Conservation (phyloP, 108 stramenopile species). For the Nitzschia sp. region DNA sequence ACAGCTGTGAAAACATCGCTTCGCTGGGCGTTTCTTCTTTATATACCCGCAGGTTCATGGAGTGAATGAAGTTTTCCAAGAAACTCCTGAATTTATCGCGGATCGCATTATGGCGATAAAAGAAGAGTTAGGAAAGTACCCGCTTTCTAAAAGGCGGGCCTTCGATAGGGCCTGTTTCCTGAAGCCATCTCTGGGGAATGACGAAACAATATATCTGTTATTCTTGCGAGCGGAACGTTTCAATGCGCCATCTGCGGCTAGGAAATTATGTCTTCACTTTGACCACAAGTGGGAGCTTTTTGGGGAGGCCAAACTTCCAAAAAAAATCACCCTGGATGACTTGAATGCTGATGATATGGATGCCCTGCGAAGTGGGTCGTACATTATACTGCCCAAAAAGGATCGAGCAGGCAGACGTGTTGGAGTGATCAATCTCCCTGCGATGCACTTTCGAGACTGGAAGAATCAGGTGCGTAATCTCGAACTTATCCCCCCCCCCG, state of each 20-base stretch:
- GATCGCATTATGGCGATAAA: background rate
- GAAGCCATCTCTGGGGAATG: background rate
- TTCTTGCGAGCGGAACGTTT: slow-evolving; percentile 46
- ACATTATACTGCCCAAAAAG: slow-evolving; percentile 1
- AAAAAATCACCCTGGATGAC: slow-evolving; percentile 36
- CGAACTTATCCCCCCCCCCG: no score
- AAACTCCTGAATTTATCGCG: slow-evolving; percentile 6
- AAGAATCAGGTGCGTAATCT: slow-evolving; percentile 11
- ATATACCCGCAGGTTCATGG: background rate
- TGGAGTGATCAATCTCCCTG: background rate
- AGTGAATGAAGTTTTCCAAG: slow-evolving; percentile 6
- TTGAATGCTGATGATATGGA: slow-evolving; percentile 27
- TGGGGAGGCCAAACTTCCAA: slow-evolving; percentile 32
- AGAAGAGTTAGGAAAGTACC: background rate
- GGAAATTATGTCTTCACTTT: slow-evolving; percentile 29
- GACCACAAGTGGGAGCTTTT: slow-evolving; percentile 42
- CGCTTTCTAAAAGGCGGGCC: slow-evolving; percentile 2
- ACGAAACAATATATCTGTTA: slow-evolving; percentile 26
- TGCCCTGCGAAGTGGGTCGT: background rate
- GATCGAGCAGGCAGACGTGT: slow-evolving; percentile 8
- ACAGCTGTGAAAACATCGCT: no score
- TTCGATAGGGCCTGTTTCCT: slow-evolving; percentile 7
- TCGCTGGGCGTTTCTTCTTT: background rate
- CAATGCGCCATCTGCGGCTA: slow-evolving; percentile 26
- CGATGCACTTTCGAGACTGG: slow-evolving; percentile 10